phyloP scores from a whole-genome alignment of 2,329 filamentous ascomycete genomes.

The Fusarium redolens region DNA sequence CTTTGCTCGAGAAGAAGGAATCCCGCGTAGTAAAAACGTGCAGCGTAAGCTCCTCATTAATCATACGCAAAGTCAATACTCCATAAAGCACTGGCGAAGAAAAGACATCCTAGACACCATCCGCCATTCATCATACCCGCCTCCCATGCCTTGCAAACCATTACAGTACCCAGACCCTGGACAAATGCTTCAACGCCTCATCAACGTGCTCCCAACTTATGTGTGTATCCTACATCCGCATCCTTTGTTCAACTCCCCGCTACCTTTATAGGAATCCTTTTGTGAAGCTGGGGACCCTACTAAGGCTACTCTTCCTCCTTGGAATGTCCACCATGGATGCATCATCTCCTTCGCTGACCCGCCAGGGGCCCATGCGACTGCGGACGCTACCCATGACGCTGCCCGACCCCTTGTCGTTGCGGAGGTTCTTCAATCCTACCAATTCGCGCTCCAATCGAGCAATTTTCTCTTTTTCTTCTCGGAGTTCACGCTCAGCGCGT shows the following conservation, averaged over 20 bases:
- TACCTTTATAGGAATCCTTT: conserved; percentile 77
- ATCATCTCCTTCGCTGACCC: conserved; percentile 55
- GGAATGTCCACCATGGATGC: conserved; percentile 63
- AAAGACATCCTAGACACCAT: conserved; percentile 28
- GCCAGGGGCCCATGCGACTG: conserved; percentile 50
- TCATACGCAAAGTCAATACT: conserved; percentile 38
- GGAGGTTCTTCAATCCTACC: conserved; percentile 83
- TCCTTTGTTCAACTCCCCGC: background rate
- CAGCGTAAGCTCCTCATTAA: conserved; percentile 35
- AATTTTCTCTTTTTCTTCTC: conserved; percentile 86
- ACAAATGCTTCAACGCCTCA: conserved; percentile 43
- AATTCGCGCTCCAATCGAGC: conserved; percentile 88
- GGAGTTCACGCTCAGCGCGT: conserved; percentile 87
- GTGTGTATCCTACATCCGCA: conserved; percentile 26
- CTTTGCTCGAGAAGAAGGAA: background rate
- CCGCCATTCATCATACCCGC: conserved; percentile 21
- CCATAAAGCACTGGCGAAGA: conserved; percentile 22
- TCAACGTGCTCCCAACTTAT: conserved; percentile 27
- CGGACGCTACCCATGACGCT: conserved; percentile 61
- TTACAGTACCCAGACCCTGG: conserved; percentile 27
- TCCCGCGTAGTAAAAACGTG: background rate
- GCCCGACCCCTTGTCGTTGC: conserved; percentile 68
- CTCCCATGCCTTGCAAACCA: conserved; percentile 15
- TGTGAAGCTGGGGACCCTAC: conserved; percentile 73
- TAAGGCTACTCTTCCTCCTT: conserved; percentile 74